Evolutionary conservation across 345 rosid species (phyloP).

Genomic region (Murraya paniculata): DNA sequence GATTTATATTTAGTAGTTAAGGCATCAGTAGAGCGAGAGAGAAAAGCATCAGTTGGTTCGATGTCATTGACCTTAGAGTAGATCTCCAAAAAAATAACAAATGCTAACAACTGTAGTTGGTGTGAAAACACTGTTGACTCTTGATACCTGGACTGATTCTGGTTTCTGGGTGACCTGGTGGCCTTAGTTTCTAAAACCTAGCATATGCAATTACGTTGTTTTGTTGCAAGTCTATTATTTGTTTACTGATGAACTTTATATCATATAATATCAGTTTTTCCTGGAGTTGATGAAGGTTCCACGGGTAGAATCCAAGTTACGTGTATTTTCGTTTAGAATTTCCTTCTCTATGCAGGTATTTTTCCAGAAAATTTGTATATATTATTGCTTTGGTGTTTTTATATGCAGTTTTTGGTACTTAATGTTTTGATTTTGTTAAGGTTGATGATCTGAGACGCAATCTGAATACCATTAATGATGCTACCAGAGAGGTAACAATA

Average conservation of each 20-base stretch:
- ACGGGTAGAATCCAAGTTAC: conserved; percentile 87
- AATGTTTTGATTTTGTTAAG: conserved; percentile 37
- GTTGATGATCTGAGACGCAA: conserved; percentile 72
- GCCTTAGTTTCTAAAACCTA: neutral
- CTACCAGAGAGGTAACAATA: conserved; percentile 70
- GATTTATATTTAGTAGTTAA: neutral
- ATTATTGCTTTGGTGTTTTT: conserved; percentile 6
- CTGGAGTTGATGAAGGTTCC: conserved; percentile 95
- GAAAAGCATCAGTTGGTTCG: neutral
- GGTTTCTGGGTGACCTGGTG: neutral
- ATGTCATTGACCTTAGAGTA: neutral
- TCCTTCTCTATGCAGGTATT: conserved; percentile 85
- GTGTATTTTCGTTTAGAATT: conserved; percentile 92
- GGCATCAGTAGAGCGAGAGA: neutral
- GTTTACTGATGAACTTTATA: conserved; percentile 24
- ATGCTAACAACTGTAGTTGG: neutral
- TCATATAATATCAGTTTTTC: conserved; percentile 66
- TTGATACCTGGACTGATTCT: conserved; percentile 1
- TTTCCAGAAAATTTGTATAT: conserved; percentile 13
- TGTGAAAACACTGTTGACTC: neutral
- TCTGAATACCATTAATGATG: conserved; percentile 66
- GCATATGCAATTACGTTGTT: conserved; percentile 8
- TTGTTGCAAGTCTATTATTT: conserved; percentile 12
- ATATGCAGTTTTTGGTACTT: conserved; percentile 6
- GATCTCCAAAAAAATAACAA: neutral